Evolutionary conservation across 768 basidiomycete genomes (phyloP).

Genomic region (Phanerochaete carnosa): DNA sequence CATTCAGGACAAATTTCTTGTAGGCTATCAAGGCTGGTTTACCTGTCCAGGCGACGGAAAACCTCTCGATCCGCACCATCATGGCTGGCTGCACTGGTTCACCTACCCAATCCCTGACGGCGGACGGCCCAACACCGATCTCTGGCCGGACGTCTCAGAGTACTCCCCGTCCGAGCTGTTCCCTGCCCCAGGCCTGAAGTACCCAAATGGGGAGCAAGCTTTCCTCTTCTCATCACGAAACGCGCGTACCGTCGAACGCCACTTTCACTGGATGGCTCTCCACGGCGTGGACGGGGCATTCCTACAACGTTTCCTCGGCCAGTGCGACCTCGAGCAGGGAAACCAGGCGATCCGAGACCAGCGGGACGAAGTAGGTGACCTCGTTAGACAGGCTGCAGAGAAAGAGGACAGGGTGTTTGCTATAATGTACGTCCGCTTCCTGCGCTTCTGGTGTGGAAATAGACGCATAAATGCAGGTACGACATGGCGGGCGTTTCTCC

Average conservation of each 20-base stretch:
- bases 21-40: slow-evolving; percentile 88
- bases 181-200: slow-evolving; percentile 62
- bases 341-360: slow-evolving; percentile 57
- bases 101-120: slow-evolving; percentile 62
- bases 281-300: slow-evolving; percentile 81
- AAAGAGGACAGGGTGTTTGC: slow-evolving; percentile 78
- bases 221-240: slow-evolving; percentile 79
- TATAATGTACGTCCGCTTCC: slow-evolving; percentile 59
- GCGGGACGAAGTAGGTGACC: slow-evolving; percentile 71
- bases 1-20: slow-evolving; percentile 80
- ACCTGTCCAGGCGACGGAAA: slow-evolving; percentile 29
- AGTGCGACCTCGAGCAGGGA: slow-evolving; percentile 54
- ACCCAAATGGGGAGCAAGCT: slow-evolving; percentile 52
- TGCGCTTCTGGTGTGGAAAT: neutral
- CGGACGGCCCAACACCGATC: slow-evolving; percentile 69
- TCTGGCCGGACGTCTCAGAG: slow-evolving; percentile 77
- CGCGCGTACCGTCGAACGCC: slow-evolving; percentile 67
- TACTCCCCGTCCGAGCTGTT: slow-evolving; percentile 72
- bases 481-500: slow-evolving; percentile 77
- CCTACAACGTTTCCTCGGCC: slow-evolving; percentile 71
- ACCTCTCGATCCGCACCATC: slow-evolving; percentile 62
- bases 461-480: slow-evolving; percentile 50
- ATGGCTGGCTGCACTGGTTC: slow-evolving; percentile 89
- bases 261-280: slow-evolving; percentile 83
- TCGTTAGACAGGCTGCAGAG: slow-evolving; percentile 75